phyloP scores from a whole-genome alignment of 352 stramenopile genomes.

The Pythium dissotocum region DNA sequence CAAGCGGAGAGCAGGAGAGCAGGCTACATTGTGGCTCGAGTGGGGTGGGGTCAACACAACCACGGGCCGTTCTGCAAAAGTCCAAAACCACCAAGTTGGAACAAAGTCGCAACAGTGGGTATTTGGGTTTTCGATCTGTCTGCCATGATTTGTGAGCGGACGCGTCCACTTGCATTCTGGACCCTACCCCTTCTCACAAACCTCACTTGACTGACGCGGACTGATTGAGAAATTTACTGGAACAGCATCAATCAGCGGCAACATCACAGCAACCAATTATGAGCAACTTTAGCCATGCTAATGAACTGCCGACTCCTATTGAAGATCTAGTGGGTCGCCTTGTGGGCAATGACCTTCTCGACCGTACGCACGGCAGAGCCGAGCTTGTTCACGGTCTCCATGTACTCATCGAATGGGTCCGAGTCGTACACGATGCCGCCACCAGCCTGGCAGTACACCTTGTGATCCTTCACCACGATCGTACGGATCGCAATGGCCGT shows the following conservation, averaged over 20 bases:
- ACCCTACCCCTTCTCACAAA: slow-evolving; percentile 14
- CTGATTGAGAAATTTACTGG: slow-evolving; percentile 6
- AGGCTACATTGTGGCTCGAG: too few species aligned
- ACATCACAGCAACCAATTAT: background rate
- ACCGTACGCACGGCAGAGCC: slow-evolving; percentile 82
- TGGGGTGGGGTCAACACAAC: background rate
- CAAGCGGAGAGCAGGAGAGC: background rate
- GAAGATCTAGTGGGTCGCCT: slow-evolving; percentile 30
- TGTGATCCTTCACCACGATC: slow-evolving; percentile 78
- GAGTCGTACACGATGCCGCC: slow-evolving; percentile 91
- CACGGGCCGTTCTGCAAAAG: slow-evolving; percentile 3
- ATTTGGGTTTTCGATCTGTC: slow-evolving; percentile 14
- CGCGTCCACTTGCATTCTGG: slow-evolving; percentile 15
- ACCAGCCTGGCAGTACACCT: slow-evolving; percentile 83
- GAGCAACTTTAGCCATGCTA: background rate
- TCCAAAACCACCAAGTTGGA: slow-evolving; percentile 17
- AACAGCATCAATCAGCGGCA: background rate
- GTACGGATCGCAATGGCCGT: slow-evolving; percentile 90
- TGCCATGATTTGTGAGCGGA: slow-evolving; percentile 18
- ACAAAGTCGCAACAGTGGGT: background rate
- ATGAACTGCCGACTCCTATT: slow-evolving; percentile 4
- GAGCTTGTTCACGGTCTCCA: slow-evolving; percentile 90
- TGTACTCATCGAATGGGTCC: slow-evolving; percentile 83
- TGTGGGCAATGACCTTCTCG: slow-evolving; percentile 66
- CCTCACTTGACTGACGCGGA: slow-evolving; percentile 12